Percentiles rank a stretch among this genome's conserved stretches.
phyloP scores from a whole-genome alignment of 345 rosid genomes.

The Hibiscus syriacus region DNA sequence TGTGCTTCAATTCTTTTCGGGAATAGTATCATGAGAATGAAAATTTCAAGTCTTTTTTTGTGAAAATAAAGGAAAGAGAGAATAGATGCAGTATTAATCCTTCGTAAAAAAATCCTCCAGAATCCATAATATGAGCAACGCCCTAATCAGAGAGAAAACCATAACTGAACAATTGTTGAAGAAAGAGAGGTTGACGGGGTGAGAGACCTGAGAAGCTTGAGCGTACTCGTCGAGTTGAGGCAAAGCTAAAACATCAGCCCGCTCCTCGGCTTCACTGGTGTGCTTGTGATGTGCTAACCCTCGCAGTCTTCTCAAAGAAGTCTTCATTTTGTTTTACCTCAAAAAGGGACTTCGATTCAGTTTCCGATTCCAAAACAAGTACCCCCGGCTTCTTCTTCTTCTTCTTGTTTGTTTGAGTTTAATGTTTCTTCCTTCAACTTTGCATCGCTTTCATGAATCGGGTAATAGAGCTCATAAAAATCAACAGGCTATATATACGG shows the following conservation, averaged over 20 bases:
- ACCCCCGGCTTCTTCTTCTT: background rate
- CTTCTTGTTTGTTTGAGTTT: too few species aligned
- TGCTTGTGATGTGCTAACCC: slow-evolving; percentile 46
- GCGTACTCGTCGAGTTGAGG: slow-evolving; percentile 60
- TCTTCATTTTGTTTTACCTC: slow-evolving; percentile 34
- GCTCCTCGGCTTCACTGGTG: slow-evolving; percentile 30
- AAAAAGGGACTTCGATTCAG: background rate
- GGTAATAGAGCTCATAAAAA: background rate
- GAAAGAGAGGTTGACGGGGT: background rate
- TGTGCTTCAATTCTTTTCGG: too few species aligned
- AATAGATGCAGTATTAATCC: too few species aligned
- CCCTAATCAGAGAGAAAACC: background rate
- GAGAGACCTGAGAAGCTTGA: slow-evolving; percentile 60
- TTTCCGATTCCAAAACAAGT: background rate
- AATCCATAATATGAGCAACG: background rate
- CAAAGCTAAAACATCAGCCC: slow-evolving; percentile 39
- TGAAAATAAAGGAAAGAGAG: too few species aligned
- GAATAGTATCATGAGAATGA: too few species aligned
- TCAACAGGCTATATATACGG: background rate
- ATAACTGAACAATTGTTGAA: background rate
- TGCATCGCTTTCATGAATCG: background rate
- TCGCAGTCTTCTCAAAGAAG: too few species aligned
- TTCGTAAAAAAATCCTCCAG: background rate
- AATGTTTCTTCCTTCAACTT: background rate
- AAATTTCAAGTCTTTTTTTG: too few species aligned